Base-by-base conservation (phyloP, 345 rosid species). In the Eucalyptus marginata region DNA sequence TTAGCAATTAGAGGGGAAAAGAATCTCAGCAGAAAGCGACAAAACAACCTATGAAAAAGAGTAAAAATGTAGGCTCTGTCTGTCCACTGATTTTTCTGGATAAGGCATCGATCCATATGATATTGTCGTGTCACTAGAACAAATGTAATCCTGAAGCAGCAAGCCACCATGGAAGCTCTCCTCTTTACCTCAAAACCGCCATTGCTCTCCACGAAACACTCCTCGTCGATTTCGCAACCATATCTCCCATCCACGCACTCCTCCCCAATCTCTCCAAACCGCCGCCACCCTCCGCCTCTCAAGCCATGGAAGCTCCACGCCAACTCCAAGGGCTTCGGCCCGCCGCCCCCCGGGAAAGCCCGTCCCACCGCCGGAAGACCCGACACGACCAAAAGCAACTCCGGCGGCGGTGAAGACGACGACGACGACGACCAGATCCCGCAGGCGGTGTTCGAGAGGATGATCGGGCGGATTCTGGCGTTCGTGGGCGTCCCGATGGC, bases 401-500 rank as follows among this genome's bases (percentile, higher is more conserved):
- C 24, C 84, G 54, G 56, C 68, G 87, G 52, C 29, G 80, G 62
- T 13, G 89, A 68, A 27, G 88, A 46, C 36, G 89, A 88, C 51
- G 91, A 90, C 22, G 88, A 54, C 36, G 89, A 88, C 44, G 91
- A 90, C 22, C 58, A 71, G 50, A 44, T 90, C 71, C 91, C 91
- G 79, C 87, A 86, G 88, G 88, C 12, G 86, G 89, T 90, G 81
- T 64, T 66, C 86, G 89, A 86, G 44, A 86, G 91, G 86, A 90
- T 90, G 62, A 71, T 76, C 8, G 81, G 86, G 51, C 46, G 91
- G 88, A 88, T 90, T 5, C 49, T 86, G 88, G 89, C 49, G 89
- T 88, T 62, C 68, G 91, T 90, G 47, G 89, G 89, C 50, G 88
- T 86, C 33, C 91, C 91, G 76, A 54, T 88, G 89, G 91, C 86